phyloP scores from a whole-genome alignment of 495 filamentous ascomycete genomes.

The Aspergillus affinis region DNA sequence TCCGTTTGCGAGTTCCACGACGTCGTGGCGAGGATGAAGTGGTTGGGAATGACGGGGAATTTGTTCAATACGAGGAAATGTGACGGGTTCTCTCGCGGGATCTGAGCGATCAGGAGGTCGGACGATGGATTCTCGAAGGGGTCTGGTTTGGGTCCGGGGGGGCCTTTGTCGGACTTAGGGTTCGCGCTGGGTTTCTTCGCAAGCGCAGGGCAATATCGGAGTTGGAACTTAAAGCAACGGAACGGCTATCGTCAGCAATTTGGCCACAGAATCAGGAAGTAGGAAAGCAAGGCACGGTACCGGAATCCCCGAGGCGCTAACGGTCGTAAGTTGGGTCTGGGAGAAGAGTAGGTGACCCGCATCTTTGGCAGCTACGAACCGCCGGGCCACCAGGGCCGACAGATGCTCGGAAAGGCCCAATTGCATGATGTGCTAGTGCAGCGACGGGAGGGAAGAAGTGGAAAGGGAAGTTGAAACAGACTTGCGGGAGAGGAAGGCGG shows the following conservation, averaged over 20 bases:
- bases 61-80: slow-evolving; percentile 79
- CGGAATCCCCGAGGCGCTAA: slow-evolving; percentile 53
- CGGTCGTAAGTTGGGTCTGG: slow-evolving; percentile 54
- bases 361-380: slow-evolving; percentile 54
- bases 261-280: neutral
- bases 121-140: slow-evolving; percentile 69
- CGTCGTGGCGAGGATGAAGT: slow-evolving; percentile 76
- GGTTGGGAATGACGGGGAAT: slow-evolving; percentile 74
- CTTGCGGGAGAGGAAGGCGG: slow-evolving; percentile 3
- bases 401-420: slow-evolving; percentile 46
- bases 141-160: slow-evolving; percentile 53
- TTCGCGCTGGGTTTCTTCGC: slow-evolving; percentile 64
- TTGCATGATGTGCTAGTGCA: slow-evolving; percentile 28
- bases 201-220: slow-evolving; percentile 76
- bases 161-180: slow-evolving; percentile 35
- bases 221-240: slow-evolving; percentile 59
- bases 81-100: slow-evolving; percentile 48
- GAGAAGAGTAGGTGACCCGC: slow-evolving; percentile 59
- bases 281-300: slow-evolving; percentile 31
- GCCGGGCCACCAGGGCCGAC: slow-evolving; percentile 52
- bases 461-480: slow-evolving; percentile 11
- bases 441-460: neutral
- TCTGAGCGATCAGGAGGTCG: slow-evolving; percentile 60
- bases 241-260: slow-evolving; percentile 6
- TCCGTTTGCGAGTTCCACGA: slow-evolving; percentile 67